A percentile compares a stretch with the other conserved stretches of the same genome.
Conservation (phyloP, 805 yeast genomes). For the Jamesozyma piceae region DNA sequence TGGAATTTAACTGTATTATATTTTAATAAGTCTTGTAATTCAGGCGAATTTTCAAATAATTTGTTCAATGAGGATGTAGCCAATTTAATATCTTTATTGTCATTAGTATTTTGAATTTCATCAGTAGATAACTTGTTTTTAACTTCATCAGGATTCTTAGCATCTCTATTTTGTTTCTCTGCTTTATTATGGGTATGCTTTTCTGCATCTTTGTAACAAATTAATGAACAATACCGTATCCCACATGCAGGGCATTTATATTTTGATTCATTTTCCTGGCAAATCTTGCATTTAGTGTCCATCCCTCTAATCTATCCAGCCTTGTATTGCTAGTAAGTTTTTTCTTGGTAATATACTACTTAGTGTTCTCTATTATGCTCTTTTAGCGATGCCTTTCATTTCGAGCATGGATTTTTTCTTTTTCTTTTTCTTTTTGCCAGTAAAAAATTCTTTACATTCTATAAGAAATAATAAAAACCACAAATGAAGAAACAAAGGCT, state of each 20-base stretch:
- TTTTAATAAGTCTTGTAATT: constrained; percentile 39
- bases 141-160: no score
- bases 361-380: no score
- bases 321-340: neutral
- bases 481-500: no score
- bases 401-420: no score
- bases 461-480: no score
- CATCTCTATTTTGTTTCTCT: neutral
- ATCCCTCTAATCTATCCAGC: no score
- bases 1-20: constrained; percentile 45
- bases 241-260: constrained; percentile 44
- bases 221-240: constrained; percentile 44
- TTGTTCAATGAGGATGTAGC: constrained; percentile 19
- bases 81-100: neutral
- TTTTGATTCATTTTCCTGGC: constrained; percentile 29
- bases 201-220: constrained; percentile 38
- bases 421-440: no score
- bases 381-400: no score
- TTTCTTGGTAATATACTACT: no score
- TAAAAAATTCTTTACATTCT: no score
- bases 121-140: neutral
- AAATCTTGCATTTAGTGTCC: constrained; percentile 33
- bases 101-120: neutral
- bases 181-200: constrained; percentile 21
- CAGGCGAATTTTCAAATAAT: constrained; percentile 32